Percentiles rank a stretch among this genome's conserved stretches.
phyloP scores from a whole-genome alignment of 306 rosid species.

The Citrullus colocynthis region DNA sequence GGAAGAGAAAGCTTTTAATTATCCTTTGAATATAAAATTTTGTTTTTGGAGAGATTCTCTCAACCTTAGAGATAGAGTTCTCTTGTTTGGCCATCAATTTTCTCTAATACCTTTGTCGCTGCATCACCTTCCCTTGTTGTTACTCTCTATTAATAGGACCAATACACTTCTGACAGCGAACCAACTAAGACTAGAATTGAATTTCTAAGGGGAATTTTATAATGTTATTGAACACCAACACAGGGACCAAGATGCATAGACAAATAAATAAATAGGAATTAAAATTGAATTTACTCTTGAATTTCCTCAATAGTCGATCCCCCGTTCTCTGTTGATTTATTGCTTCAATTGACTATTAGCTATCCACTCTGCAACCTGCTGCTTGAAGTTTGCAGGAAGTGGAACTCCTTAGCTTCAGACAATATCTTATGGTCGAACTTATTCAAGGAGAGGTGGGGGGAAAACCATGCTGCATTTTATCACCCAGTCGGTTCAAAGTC shows the following conservation, averaged over 20 bases:
- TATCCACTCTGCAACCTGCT: not conserved
- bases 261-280: not conserved
- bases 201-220: not conserved
- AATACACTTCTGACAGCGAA: not conserved
- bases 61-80: too few species aligned
- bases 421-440: slow-evolving; percentile 46
- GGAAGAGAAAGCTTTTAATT: too few species aligned
- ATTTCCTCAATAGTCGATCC: not conserved
- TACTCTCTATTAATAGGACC: not conserved
- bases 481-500: slow-evolving; percentile 40
- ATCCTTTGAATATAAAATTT: too few species aligned
- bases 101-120: too few species aligned
- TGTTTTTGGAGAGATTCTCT: too few species aligned
- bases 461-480: slow-evolving; percentile 33
- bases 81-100: too few species aligned
- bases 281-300: not conserved
- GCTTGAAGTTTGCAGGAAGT: slow-evolving; percentile 47
- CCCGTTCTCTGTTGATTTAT: not conserved
- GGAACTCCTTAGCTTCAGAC: slow-evolving; percentile 52
- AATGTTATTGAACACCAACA: not conserved
- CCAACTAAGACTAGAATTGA: not conserved
- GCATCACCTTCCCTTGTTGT: not conserved
- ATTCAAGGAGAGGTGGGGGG: slow-evolving; percentile 82
- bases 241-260: not conserved
- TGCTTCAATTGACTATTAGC: not conserved